Base-by-base conservation (phyloP, 306 rosid genomes). In the Prunus mume region DNA sequence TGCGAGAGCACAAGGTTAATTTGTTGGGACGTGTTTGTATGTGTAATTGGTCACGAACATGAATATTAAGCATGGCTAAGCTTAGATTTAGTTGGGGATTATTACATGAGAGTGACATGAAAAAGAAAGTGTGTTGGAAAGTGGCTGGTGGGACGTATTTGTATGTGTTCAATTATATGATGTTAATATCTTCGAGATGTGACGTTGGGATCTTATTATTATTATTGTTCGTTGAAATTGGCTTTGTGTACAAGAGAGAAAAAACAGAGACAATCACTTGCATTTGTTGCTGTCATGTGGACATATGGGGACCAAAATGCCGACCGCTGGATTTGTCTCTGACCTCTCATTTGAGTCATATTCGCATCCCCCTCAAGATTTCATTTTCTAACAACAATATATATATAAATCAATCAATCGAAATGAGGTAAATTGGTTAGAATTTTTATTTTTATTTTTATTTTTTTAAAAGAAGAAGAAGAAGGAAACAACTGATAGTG, bases 91-190 rank as follows among this genome's bases (percentile, higher is more conserved):
- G 43, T 15, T 19, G 43, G 2, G 65, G 32, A 56, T 47, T 46
- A 11, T 1, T 46, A 11, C 1, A 17, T 62, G 67, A 62, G 45
- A 13, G 45, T 14, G 45, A 28, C 67, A 5, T 27, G 27, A 20
- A 12, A 12, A 13, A 6, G 50, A 20, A 12, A 34, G 0, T 65
- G 27, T 18, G 69, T 67, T 68, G 6, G 52, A 63, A 49, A 43
- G 55, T 67, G 46, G 41, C 65, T 80, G 82, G 77, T 76, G 80
- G 72, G 74, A 52, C 41, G 75, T 71, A 73, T 69, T 32, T 74
- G 77, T 68, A 76, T 38, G 43, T 38, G 43, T 38, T 38, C 0
- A 38, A 38, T 6, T 7, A 38, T 38, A 5, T n/a, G 17, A 18
- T 43, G 14, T 47, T 32, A 43, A 45, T 32, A 77, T 71, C 68